These are phyloP conservation scores for Filobasidium uniguttulatum DNA, from an alignment of 1,284 basidiomycete genomes.

Conservation along the genomic window DNA sequence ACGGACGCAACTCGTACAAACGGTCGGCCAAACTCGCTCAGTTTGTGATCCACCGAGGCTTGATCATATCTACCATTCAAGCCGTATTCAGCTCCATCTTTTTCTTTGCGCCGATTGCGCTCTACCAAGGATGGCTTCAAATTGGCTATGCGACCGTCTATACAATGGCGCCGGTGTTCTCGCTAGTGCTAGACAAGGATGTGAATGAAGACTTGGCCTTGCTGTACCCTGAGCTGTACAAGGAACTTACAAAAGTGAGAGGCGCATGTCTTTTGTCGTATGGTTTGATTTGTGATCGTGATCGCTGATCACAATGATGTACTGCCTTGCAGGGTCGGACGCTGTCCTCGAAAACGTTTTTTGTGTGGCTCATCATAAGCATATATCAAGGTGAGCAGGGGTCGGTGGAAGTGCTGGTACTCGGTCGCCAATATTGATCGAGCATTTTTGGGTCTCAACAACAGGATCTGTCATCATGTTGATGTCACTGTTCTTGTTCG, in stretches of 20 bases:
- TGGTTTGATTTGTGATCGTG: too few relatives aligned
- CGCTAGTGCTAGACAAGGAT: slow-evolving; percentile 86
- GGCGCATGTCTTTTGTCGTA: not conserved
- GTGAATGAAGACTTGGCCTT: slow-evolving; percentile 91
- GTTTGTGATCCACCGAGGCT: slow-evolving; percentile 94
- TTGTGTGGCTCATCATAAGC: slow-evolving; percentile 94
- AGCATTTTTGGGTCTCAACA: too few relatives aligned
- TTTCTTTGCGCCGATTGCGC: slow-evolving; percentile 95
- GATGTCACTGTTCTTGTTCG: slow-evolving; percentile 86
- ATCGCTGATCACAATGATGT: not conserved
- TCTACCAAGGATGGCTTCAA: slow-evolving; percentile 98
- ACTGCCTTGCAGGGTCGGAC: slow-evolving; percentile 56
- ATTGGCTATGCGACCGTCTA: slow-evolving; percentile 96
- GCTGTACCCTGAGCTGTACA: slow-evolving; percentile 94
- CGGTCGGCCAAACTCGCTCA: slow-evolving; percentile 94
- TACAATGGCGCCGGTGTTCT: slow-evolving; percentile 98
- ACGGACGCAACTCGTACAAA: slow-evolving; percentile 92
- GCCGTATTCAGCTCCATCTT: slow-evolving; percentile 95
- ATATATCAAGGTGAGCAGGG: slow-evolving; percentile 71
- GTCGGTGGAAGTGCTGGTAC: not conserved
- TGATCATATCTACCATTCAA: slow-evolving; percentile 96
- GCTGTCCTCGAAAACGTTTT: slow-evolving; percentile 92
- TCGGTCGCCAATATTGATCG: not conserved
- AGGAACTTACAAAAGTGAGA: slow-evolving; percentile 81
- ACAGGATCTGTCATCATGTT: slow-evolving; percentile 96